A percentile compares a stretch with the other conserved stretches of the same genome.
Conservation (phyloP, 2,329 filamentous ascomycete species). For the Coccinonectria pachysandricola region DNA sequence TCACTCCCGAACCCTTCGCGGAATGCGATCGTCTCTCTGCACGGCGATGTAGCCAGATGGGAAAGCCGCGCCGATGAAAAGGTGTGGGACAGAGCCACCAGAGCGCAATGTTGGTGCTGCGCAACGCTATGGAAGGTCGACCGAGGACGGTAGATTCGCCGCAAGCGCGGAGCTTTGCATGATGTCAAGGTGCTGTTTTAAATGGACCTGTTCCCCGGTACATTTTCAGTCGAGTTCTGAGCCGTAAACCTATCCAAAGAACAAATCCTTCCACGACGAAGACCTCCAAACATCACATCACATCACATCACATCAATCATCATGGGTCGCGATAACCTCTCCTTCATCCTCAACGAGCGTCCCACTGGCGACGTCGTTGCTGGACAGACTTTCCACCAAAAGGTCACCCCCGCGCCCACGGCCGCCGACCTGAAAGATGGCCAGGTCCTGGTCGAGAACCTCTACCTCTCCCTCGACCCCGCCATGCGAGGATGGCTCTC, state of each 20-base stretch:
- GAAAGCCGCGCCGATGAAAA: too few relatives aligned
- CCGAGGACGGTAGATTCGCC: too few relatives aligned
- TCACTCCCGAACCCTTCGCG: too few relatives aligned
- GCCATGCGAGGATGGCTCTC: constrained; percentile 69
- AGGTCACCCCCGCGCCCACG: constrained; percentile 40
- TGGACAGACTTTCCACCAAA: constrained; percentile 52
- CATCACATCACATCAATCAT: constrained; percentile 3
- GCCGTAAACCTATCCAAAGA: not conserved
- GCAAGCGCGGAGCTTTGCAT: too few relatives aligned
- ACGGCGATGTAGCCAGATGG: too few relatives aligned
- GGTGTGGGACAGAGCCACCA: too few relatives aligned
- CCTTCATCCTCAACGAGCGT: constrained; percentile 53
- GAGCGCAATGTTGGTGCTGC: too few relatives aligned
- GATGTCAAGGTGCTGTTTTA: too few relatives aligned
- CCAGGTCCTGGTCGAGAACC: constrained; percentile 47
- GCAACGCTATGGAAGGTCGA: too few relatives aligned
- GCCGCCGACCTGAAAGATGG: constrained; percentile 49
- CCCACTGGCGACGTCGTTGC: constrained; percentile 51
- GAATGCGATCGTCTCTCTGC: too few relatives aligned
- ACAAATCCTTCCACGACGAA: too few relatives aligned
- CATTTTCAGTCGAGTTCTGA: not conserved
- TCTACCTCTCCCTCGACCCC: constrained; percentile 62
- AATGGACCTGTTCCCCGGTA: not conserved
- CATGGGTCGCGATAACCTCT: constrained; percentile 36
- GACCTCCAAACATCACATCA: not conserved